Conservation (phyloP, 108 stramenopile genomes). For the Cyclotella sp. region DNA sequence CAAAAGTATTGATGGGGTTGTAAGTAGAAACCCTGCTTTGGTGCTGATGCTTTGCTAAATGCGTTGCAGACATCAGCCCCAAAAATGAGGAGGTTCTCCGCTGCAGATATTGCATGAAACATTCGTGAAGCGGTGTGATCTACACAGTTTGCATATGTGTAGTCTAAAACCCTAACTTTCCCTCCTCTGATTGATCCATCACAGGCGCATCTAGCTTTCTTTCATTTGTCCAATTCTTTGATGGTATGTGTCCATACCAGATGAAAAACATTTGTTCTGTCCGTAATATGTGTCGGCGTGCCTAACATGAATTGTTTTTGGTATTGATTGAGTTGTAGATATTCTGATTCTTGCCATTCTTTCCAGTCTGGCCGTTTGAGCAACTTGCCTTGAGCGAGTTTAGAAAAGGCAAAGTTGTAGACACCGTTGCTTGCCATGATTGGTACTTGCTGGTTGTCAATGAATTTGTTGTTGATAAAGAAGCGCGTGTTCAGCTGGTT, state of each 20-base stretch:
- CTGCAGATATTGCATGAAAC: not conserved
- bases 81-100: too few relatives aligned
- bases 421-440: not conserved
- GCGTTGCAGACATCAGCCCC: not conserved
- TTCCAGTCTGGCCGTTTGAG: not conserved
- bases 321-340: too few relatives aligned
- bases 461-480: too few relatives aligned
- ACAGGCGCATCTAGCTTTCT: too few relatives aligned
- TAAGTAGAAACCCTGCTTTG: too few relatives aligned
- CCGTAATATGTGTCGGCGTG: too few relatives aligned
- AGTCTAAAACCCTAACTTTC: not conserved
- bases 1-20: not conserved
- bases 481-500: not conserved
- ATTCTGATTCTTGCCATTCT: not conserved
- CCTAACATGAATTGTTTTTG: not conserved
- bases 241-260: not conserved
- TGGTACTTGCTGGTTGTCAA: not conserved
- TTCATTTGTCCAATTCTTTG: not conserved
- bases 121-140: not conserved
- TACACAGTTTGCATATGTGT: too few relatives aligned
- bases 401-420: not conserved
- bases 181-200: not conserved
- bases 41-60: not conserved
- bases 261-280: not conserved
- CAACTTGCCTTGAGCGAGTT: not conserved